Percentiles rank a stretch among this genome's conserved stretches.
Evolutionary conservation across 768 basidiomycete species (phyloP).

Genomic region (Auricularia cornea): DNA sequence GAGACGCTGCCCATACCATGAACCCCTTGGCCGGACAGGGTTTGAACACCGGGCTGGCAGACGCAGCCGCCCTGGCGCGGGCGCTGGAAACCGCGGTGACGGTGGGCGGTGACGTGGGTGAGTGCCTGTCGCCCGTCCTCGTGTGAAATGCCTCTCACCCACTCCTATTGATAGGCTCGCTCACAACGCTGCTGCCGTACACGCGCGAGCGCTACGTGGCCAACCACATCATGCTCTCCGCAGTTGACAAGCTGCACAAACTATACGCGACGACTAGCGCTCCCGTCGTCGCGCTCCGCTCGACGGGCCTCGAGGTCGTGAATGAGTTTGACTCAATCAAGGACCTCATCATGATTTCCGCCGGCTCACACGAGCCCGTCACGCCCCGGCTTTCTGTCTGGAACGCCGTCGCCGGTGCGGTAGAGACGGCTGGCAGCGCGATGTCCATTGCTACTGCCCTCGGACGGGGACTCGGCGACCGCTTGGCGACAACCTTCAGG

Average conservation of each 20-base stretch:
- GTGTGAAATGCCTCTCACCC: not conserved
- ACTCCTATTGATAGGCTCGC: constrained; percentile 43
- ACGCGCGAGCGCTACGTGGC: constrained; percentile 71
- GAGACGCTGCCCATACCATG: constrained; percentile 92
- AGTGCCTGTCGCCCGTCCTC: constrained; percentile 11
- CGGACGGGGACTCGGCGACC: not conserved
- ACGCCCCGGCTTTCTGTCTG: not conserved
- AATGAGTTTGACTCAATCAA: constrained; percentile 86
- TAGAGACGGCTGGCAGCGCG: not conserved
- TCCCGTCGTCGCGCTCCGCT: constrained; percentile 79
- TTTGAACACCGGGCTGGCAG: constrained; percentile 85
- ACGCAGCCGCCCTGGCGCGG: constrained; percentile 64
- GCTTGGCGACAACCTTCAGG: not conserved
- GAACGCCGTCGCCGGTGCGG: not conserved
- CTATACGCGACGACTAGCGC: constrained; percentile 61
- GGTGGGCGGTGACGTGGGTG: constrained; percentile 78
- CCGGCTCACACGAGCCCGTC: constrained; percentile 36
- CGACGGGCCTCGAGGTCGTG: constrained; percentile 79
- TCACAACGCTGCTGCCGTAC: constrained; percentile 68
- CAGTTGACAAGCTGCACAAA: constrained; percentile 85
- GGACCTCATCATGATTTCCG: constrained; percentile 72
- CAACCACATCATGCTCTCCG: constrained; percentile 80
- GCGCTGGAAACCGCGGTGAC: constrained; percentile 50
- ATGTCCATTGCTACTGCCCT: not conserved
- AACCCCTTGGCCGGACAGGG: constrained; percentile 97